phyloP scores from a whole-genome alignment of 2,329 filamentous ascomycete species.

The Myriosclerotinia scirpicola region DNA sequence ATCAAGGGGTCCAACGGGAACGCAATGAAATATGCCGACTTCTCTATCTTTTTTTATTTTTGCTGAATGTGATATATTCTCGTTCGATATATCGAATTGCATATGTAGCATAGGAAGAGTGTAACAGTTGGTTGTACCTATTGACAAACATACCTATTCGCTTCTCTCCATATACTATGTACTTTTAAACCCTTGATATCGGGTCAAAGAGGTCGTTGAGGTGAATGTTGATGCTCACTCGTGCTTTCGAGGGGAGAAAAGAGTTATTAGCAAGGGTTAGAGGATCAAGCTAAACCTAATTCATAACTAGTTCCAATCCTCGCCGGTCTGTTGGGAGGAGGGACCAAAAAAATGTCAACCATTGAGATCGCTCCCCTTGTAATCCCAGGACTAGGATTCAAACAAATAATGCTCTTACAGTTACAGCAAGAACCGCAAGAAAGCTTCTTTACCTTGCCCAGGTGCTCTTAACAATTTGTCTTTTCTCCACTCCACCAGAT shows the following conservation, averaged over 20 bases:
- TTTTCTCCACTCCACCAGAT: constrained; percentile 13
- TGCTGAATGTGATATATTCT: background rate
- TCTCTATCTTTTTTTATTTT: background rate
- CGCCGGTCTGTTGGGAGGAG: constrained; percentile 24
- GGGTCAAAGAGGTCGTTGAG: constrained; percentile 21
- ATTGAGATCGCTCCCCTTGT: constrained; percentile 19
- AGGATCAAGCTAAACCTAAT: constrained; percentile 6
- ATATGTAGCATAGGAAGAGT: background rate
- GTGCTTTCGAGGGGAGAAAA: constrained; percentile 1
- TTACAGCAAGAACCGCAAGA: background rate
- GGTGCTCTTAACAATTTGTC: background rate
- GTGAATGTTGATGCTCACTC: constrained; percentile 2
- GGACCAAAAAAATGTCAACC: constrained; percentile 21
- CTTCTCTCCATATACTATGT: background rate
- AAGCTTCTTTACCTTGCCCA: background rate
- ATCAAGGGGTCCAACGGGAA: constrained; percentile 11
- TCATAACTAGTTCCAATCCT: constrained; percentile 6
- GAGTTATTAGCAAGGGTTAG: background rate
- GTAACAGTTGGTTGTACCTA: constrained; percentile 1
- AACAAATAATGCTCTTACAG: background rate
- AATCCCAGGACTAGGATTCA: constrained; percentile 1
- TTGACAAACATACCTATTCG: background rate
- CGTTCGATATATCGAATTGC: background rate
- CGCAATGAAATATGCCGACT: constrained; percentile 1
- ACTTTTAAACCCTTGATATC: background rate